A percentile compares a stretch with the other conserved stretches of the same genome.
phyloP scores from a whole-genome alignment of 306 rosid genomes.

The Pachyrhizus erosus region DNA sequence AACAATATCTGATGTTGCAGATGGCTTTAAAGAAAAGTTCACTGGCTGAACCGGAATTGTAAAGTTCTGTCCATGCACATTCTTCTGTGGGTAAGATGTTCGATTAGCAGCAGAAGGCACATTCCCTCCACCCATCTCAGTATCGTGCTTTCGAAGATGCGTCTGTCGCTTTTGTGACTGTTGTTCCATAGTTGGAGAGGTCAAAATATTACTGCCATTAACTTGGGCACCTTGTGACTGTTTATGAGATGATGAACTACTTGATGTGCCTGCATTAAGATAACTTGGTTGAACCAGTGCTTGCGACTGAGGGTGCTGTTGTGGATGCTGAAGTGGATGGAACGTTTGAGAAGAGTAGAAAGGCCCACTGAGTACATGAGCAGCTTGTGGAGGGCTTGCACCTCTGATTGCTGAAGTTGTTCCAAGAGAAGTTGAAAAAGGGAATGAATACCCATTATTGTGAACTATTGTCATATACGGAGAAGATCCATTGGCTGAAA shows the following conservation, averaged over 20 bases:
- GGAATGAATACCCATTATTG: constrained; percentile 62
- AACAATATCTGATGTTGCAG: constrained; percentile 49
- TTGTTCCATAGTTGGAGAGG: constrained; percentile 52
- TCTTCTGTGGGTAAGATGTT: constrained; percentile 51
- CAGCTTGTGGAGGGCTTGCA: constrained; percentile 54
- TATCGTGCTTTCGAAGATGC: constrained; percentile 55
- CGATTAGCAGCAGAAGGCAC: constrained; percentile 52
- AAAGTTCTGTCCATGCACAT: constrained; percentile 55
- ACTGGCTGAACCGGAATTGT: constrained; percentile 65
- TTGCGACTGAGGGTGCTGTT: constrained; percentile 56
- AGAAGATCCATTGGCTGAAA: constrained; percentile 54
- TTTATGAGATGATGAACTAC: constrained; percentile 56
- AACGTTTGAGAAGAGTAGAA: constrained; percentile 60
- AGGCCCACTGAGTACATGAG: constrained; percentile 57
- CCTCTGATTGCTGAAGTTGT: constrained; percentile 54
- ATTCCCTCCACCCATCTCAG: constrained; percentile 46
- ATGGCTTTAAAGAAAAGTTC: constrained; percentile 65
- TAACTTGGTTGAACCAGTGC: constrained; percentile 52
- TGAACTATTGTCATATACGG: constrained; percentile 60
- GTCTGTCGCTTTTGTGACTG: constrained; percentile 58
- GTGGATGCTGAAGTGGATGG: constrained; percentile 67
- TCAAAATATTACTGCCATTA: constrained; percentile 50
- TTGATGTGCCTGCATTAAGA: constrained; percentile 47
- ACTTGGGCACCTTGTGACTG: constrained; percentile 53
- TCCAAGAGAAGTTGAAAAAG: constrained; percentile 63